phyloP scores from a whole-genome alignment of 73 alveolate genomes.

The Urostyla sp. region DNA sequence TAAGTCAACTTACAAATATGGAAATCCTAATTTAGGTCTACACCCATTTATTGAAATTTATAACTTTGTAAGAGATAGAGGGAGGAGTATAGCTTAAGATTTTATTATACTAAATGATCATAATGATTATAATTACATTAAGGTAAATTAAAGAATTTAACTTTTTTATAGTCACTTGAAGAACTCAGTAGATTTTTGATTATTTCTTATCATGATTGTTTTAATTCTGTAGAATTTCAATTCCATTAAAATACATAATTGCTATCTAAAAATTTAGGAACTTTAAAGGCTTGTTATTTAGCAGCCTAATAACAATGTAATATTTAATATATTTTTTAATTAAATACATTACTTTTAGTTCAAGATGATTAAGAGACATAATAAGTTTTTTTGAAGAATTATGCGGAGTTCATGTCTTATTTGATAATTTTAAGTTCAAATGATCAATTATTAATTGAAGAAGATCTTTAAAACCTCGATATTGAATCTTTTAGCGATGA shows the following conservation, averaged over 20 bases:
- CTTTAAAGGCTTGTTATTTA: slow-evolving; percentile 13
- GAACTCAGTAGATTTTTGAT: slow-evolving; percentile 15
- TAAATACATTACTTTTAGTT: background rate
- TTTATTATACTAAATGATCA: background rate
- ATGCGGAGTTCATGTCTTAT: slow-evolving; percentile 24
- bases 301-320: background rate
- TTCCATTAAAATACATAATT: background rate
- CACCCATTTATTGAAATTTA: slow-evolving; percentile 15
- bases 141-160: background rate
- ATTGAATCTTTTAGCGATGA: background rate
- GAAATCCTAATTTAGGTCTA: background rate
- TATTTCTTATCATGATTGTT: slow-evolving; percentile 27
- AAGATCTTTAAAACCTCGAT: background rate
- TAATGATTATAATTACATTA: background rate
- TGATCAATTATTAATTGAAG: background rate
- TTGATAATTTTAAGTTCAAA: background rate
- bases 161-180: background rate
- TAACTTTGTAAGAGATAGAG: slow-evolving; percentile 48
- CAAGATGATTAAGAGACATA: background rate
- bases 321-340: background rate
- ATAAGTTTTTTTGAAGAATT: background rate
- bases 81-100: slow-evolving; percentile 24
- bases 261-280: background rate
- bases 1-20: background rate
- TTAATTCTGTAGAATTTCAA: slow-evolving; percentile 1